phyloP scores from a whole-genome alignment of 1,284 basidiomycete species.

The Apiotrichum gracile region DNA sequence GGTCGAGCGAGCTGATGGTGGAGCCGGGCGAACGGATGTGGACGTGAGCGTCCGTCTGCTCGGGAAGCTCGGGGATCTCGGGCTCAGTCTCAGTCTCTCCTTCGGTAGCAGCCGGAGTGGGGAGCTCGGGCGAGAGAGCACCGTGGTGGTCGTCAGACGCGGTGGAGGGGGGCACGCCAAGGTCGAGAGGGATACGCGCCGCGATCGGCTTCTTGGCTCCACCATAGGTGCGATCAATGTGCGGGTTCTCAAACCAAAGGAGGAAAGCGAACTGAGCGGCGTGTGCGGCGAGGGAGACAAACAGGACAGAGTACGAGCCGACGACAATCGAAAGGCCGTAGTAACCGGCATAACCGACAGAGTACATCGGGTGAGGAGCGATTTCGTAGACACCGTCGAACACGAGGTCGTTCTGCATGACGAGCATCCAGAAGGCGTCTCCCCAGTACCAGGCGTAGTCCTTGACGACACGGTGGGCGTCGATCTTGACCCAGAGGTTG shows the following conservation, averaged over 20 bases:
- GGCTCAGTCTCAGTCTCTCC: constrained; percentile 64
- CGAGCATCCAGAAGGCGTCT: constrained; percentile 79
- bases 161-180: constrained; percentile 1
- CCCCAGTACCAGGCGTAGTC: constrained; percentile 91
- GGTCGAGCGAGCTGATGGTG: constrained; percentile 14
- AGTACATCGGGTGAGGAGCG: constrained; percentile 52
- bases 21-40: constrained; percentile 30
- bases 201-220: constrained; percentile 75
- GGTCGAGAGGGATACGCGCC: constrained; percentile 62
- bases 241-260: constrained; percentile 94
- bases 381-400: constrained; percentile 96
- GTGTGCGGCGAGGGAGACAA: constrained; percentile 86
- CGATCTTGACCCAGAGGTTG: constrained; percentile 98
- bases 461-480: constrained; percentile 94
- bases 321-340: constrained; percentile 72
- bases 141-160: not conserved
- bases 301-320: constrained; percentile 78
- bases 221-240: constrained; percentile 88
- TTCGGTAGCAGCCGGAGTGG: constrained; percentile 64
- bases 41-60: constrained; percentile 12
- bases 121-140: constrained; percentile 8
- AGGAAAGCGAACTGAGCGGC: constrained; percentile 94
- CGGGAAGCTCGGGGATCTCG: constrained; percentile 37
- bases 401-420: constrained; percentile 64
- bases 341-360: constrained; percentile 89